Base-by-base conservation (phyloP, 1,139 yeast species). In the Taphrina sp. region DNA sequence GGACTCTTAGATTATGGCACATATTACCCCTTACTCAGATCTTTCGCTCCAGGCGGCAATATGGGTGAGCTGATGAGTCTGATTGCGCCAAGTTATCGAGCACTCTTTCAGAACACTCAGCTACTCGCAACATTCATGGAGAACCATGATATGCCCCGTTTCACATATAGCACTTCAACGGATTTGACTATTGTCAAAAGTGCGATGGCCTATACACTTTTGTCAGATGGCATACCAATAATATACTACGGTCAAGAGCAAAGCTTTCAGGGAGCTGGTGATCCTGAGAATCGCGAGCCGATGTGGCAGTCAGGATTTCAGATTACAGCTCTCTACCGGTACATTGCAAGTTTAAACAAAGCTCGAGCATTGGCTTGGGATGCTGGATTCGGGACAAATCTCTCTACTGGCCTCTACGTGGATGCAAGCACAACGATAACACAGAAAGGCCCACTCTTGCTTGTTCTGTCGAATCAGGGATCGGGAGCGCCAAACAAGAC, bases 171-270 rank as follows among this genome's bases (percentile, higher is more conserved):
- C 2, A 29, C 37, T 17, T 38, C 46, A 7, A 14, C 44, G 19
- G 59, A 56, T 29, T 44, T 41, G 16, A 45, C 39, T n/a, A 23
- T 39, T 10, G 42, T 53, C n/a, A 14, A 37, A 38, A 46, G 39
- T 23, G 59, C 58, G 2, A 34, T 54, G 31, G 47, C 60, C 2
- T 59, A 46, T 29, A 52, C 47, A n/a, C 19, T 59, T 14, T 10
- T 59, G 14, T 42, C 57, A n/a, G 57, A 57, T 23, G 61, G 61
- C 16, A 59, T 59, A n/a, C 61, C 61, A 22, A 38, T 58, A 41
- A 46, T 59, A 47, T 59, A 58, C 39, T 59, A 59, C 37, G 61
- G 61, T 7, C 58, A 52, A 19, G 61, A 59, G 31, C 61, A 59
- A 34, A 38, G 53, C 19, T 58, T 59, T 31, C 19, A 34, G 17